Evolutionary conservation across 768 basidiomycete genomes (phyloP), one percentile per base, ranked within the genome.

Genomic region (Lentinula aciculospora): DNA sequence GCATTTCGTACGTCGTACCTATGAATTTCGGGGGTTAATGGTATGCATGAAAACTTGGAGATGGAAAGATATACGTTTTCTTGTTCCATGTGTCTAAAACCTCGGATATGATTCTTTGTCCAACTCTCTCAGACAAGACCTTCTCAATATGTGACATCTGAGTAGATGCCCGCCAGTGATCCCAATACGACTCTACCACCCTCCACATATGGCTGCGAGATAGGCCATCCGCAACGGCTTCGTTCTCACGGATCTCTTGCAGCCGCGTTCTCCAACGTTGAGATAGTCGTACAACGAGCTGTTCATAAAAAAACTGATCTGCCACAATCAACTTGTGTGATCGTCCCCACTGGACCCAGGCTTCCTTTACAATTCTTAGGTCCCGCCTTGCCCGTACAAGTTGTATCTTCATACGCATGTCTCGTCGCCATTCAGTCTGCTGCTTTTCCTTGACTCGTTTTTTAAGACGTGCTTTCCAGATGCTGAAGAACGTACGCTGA

Each of bases 401-500:
- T 64, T 81, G 83, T 83, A 90, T 89, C 66, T 81, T 86, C 61
- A 72, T 63, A 28, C 88, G 85, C 87, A 90, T 90, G 51, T 81
- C 85, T 48, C 80, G 72, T 29, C 84, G 79, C 86, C 86, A 89
- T 57, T 76, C 74, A 23, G 72, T 66, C 64, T 85, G 83, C 64
- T 78, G 75, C 63, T 76, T 83, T 63, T 82, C 76, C 61, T 76
- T 81, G 4, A 82, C 67, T 61, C 71, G 81, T 27, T 64, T 61
- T 58, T 76, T 80, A 3, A 82, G 68, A 61, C 72, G 80, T 27
- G 65, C 62, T 58, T 76, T 79, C 92, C 92, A 94, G 3, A 68
- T 50, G 7, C 63, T 54, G 50, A 89, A 64, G 13, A 72, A 70
- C 3, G 66, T 63, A 53, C 72, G 78, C 47, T 83, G 66, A 53